Base-by-base conservation (phyloP, 1,284 basidiomycete genomes). In the Paramarasmius palmivorus region DNA sequence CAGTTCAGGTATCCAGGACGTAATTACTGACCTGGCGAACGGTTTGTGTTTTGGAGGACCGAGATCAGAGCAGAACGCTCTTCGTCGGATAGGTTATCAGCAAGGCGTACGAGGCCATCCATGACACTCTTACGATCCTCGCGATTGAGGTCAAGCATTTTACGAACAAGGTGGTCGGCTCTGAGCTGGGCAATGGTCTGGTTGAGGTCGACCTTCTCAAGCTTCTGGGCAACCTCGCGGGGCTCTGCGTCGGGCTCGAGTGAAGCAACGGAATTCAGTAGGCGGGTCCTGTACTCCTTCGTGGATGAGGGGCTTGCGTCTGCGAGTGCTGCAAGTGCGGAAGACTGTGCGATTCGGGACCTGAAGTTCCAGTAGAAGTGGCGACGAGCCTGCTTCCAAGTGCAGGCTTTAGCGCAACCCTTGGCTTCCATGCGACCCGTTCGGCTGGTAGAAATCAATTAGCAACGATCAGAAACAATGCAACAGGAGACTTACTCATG, bases 401-500 rank as follows among this genome's bases (percentile, higher is more conserved):
- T 83, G 55, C 83, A 84, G 29, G 84, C 80, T 65, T 83, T 90
- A 41, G 90, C 95, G 67, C 90, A 97, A 17, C 94, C 95, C 74
- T 98, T 98, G 25, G 95, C 95, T 74, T 97, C 92, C 96, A 99
- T 98, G 57, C 96, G 92, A 56, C 95, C 95, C 41, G 88, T 83
- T 53, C 94, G 92, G 73, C 95, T 96, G 63, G 58, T 56, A 58
- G 59, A 57, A 47, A 52, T 23, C 20, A 22, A 50, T 59, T 60
- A 46, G 65, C 55, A 37, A 56, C 38, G 22, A 14, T 40, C 49
- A 36, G 23, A 25, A 48, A 1, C n/a, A 40, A 32, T 44, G 52
- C 37, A 14, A 49, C 39, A 35, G 41, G 44, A 44, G 19, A 77
- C 90, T 68, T 68, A 93, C 92, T 95, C 93, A 69, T 98, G 97